Evolutionary conservation across 2,329 filamentous ascomycete genomes (phyloP), one percentile per base, ranked within the genome.

Genomic region (Paecilomyces fulvus): DNA sequence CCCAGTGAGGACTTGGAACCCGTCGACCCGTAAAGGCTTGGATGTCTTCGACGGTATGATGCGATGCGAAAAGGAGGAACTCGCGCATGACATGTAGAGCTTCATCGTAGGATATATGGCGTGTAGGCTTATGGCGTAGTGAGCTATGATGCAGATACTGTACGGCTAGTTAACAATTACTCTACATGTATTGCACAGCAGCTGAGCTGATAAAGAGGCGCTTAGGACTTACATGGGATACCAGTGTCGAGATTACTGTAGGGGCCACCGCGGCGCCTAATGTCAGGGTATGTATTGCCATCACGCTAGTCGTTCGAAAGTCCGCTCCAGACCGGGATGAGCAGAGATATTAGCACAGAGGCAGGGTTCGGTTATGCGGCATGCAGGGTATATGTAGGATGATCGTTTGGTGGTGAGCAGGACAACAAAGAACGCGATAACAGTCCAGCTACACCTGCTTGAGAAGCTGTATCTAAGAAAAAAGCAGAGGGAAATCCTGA

Each of bases 101-200:
- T 75, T 96, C 89, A 69, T 97, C 89, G 75, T 99, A 99, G 54
- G 91, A 92, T 56, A 99, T 85, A 70, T 95, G 90, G 1, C 89
- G 88, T 1, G 90, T 95, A 0, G 92, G 92, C 60, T 92, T 92
- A 61, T 92, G 79, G 59, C 81, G 84, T 30, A 87, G 79, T 1
- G 84, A 82, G 66, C 88, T 88, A 61, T 89, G 86, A 66, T 95
- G 88, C 59, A 95, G 78, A 73, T 94, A 96, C 88, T 94, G 66
- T 55, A 55, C 37, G 53, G 52, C 49, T 59, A 58, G 49, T 37
- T 49, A 43, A 17, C 14, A 43, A 7, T 7, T 17, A 43, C n/a
- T 43, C 37, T 8, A 43, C n/a, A 8, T 8, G 14, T 9, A 43
- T 9, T 8, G 9, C n/a, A n/a, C 2, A 9, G n/a, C 37, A 43